phyloP scores from a whole-genome alignment of 371 early-diverging fungal genomes.

The Circinella minor region DNA sequence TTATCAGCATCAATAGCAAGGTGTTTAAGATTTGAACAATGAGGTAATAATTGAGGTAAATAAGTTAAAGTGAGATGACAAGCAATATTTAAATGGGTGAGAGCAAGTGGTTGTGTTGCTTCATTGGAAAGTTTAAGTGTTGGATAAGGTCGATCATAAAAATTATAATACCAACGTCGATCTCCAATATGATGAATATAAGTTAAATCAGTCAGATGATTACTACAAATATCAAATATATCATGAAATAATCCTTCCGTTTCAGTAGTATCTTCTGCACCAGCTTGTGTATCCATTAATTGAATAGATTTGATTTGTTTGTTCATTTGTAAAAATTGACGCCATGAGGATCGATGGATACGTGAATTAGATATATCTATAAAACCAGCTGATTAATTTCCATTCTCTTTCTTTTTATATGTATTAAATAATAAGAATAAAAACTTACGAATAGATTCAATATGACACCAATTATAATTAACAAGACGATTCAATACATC shows the following conservation, averaged over 20 bases:
- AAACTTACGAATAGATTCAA: background rate
- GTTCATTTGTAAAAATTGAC: background rate
- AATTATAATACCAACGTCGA: constrained; percentile 6
- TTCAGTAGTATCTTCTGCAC: background rate
- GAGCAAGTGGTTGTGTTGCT: background rate
- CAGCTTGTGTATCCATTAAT: background rate
- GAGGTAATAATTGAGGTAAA: background rate
- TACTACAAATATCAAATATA: background rate
- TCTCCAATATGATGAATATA: background rate
- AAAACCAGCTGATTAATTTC: background rate
- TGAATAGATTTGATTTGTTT: background rate
- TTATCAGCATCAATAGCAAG: constrained; percentile 4
- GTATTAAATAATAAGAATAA: background rate
- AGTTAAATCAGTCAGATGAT: background rate
- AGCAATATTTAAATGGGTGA: background rate
- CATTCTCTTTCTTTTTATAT: too few relatives aligned
- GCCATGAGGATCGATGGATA: constrained; percentile 1
- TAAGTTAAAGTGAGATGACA: constrained; percentile 1
- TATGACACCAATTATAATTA: background rate
- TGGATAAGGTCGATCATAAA: constrained; percentile 7
- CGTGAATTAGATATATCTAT: background rate
- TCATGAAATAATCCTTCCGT: constrained; percentile 1
- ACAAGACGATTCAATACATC: background rate
- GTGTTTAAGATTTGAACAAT: background rate
- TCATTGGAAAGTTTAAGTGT: background rate